Base-by-base conservation (phyloP, 1,139 yeast genomes). In the Yueomyces sp. region DNA sequence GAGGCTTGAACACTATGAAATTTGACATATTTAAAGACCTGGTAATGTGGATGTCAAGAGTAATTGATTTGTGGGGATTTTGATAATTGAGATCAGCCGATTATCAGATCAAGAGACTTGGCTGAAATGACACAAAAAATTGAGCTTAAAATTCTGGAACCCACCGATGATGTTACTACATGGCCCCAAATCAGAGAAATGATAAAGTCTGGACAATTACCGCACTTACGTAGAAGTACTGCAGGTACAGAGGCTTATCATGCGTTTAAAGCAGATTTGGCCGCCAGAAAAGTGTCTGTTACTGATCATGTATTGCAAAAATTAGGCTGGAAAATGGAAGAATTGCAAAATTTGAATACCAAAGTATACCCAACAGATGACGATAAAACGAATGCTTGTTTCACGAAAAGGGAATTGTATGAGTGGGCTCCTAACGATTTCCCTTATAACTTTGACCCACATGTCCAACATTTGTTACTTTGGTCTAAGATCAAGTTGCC, bases 401-500 rank as follows among this genome's bases (percentile, higher is more conserved):
- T 57, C 38, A 41, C 50, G 1, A 41, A 45, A 7, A 36, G 33
- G 9, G 37, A 43, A 8, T 40, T 50, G 1, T 56, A 45, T 37
- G 55, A 51, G 34, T 53, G 66, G 4, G 48, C 62, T 6, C 26
- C 48, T 5, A 69, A 69, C 48, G 64, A 64, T 40, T 69, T 65
- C 48, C 73, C 73, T 0, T 69, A 69, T 48, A 54, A 60, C 44
- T 57, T 67, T 37, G 66, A 60, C 39, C 52, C 54, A 3, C 54
- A 53, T n/a, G 57, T 67, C 1, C 48, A 53, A 3, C 74, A 69
- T 50, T 48, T 69, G 3, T 54, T 69, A 27, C 52, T 67, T 0
- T 69, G 74, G 73, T 59, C 69, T 2, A 67, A 67, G 46, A 59
- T 62, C 26, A 60, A 57, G 39, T 57, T 79, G 46, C 66, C 68